These are phyloP conservation scores for Russula emetica DNA, from an alignment of 768 basidiomycete species.

Conservation along the genomic window DNA sequence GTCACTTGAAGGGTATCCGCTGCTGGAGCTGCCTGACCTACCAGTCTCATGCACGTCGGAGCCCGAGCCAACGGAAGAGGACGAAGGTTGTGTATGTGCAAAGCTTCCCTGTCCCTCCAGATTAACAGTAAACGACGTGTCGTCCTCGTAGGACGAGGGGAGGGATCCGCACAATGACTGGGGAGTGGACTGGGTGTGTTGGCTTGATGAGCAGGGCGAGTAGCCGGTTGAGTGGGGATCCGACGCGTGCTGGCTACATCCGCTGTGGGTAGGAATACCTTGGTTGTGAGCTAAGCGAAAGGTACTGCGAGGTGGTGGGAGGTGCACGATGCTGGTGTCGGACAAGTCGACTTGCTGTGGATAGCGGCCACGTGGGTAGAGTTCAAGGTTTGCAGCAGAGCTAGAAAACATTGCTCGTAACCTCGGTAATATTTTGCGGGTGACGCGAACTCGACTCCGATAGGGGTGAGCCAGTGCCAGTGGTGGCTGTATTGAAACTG, in stretches of 20 bases:
- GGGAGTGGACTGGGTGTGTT: neutral
- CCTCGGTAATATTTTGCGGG: neutral
- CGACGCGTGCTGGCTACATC: neutral
- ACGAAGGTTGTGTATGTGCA: neutral
- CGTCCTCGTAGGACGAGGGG: no score
- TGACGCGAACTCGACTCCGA: neutral
- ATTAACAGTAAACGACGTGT: no score
- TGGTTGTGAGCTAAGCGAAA: neutral
- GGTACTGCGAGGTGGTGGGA: neutral
- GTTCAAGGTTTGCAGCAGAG: neutral
- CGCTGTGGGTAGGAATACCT: neutral
- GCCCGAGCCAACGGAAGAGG: neutral
- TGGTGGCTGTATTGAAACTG: neutral
- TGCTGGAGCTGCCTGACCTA: constrained; percentile 11
- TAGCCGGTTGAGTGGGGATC: neutral
- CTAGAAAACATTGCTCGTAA: neutral
- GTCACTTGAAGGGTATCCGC: constrained; percentile 27
- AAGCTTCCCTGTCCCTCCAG: no score
- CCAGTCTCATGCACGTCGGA: neutral
- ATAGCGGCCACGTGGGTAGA: neutral
- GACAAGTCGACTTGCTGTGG: neutral
- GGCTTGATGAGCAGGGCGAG: neutral
- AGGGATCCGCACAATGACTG: neutral
- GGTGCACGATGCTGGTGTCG: constrained; percentile 19
- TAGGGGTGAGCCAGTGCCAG: neutral